Percentiles rank a stretch among this genome's conserved stretches.
Evolutionary conservation across 306 rosid genomes (phyloP).

Genomic region (Lagenaria siceraria): DNA sequence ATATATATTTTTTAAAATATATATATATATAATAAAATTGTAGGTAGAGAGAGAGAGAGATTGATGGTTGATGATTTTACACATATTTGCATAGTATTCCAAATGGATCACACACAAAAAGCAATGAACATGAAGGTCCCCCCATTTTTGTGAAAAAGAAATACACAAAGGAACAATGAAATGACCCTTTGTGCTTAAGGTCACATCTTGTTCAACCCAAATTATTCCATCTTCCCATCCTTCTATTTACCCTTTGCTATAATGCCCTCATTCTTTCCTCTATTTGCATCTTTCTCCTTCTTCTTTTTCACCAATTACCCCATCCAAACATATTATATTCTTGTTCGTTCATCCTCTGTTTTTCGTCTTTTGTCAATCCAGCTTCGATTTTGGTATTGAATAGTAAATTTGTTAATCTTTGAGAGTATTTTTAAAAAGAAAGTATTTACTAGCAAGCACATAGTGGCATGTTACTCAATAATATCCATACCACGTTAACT

Average conservation of each 20-base stretch:
- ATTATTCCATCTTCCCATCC: constrained; percentile 6
- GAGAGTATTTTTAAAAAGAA: no score
- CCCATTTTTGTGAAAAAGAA: neutral
- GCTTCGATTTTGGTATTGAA: neutral
- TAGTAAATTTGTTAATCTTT: no score
- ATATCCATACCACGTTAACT: no score
- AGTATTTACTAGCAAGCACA: no score
- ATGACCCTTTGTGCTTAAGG: constrained; percentile 7
- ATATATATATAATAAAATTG: no score
- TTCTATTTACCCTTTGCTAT: neutral
- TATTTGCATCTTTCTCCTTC: neutral
- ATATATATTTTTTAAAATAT: no score
- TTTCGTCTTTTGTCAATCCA: neutral
- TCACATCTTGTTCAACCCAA: neutral
- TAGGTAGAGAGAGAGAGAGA: no score
- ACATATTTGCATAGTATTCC: neutral
- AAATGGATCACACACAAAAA: constrained; percentile 1
- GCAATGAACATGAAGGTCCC: constrained; percentile 4
- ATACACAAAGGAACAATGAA: constrained; percentile 9
- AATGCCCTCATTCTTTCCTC: neutral
- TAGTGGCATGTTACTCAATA: no score
- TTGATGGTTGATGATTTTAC: neutral
- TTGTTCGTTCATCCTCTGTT: no score
- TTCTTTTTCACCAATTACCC: neutral
- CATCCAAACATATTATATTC: no score